Percentiles rank a stretch among this genome's conserved stretches.
Conservation (phyloP, 2,329 filamentous ascomycete species). For the Xylaria digitata region DNA sequence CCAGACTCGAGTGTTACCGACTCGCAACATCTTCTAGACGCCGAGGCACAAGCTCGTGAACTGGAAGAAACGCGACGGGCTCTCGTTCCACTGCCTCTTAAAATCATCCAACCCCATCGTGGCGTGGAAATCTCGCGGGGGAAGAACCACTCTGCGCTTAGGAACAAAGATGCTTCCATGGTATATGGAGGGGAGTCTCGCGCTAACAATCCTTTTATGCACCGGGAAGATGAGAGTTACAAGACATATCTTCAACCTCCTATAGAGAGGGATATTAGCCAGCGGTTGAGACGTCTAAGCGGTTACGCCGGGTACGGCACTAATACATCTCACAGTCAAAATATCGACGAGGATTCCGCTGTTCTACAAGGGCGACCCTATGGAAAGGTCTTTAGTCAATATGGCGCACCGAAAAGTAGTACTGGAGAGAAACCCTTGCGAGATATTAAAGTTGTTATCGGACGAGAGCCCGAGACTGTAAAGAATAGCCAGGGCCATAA, state of each 20-base stretch:
- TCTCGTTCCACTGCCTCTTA: constrained; percentile 41
- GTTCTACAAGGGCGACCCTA: constrained; percentile 2
- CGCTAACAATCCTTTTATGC: not conserved
- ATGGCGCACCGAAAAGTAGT: constrained; percentile 12
- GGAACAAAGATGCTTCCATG: not conserved
- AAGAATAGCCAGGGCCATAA: not conserved
- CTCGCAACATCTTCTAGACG: constrained; percentile 44
- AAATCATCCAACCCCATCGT: constrained; percentile 25
- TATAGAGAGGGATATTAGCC: constrained; percentile 58
- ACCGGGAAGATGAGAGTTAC: constrained; percentile 26
- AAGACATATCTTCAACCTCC: constrained; percentile 13
- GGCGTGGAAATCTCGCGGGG: not conserved
- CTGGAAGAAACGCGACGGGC: constrained; percentile 31
- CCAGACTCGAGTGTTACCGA: constrained; percentile 39
- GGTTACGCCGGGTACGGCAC: constrained; percentile 43
- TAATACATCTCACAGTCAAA: constrained; percentile 42
- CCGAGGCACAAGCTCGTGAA: constrained; percentile 39
- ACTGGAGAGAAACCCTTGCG: constrained; percentile 19
- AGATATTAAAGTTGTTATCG: constrained; percentile 42
- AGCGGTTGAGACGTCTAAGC: constrained; percentile 52
- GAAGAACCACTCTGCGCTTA: not conserved
- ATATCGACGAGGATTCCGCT: not conserved
- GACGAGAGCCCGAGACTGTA: constrained; percentile 18
- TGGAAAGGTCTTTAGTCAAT: constrained; percentile 28
- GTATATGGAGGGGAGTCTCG: not conserved